phyloP scores from a whole-genome alignment of 2,329 filamentous ascomycete genomes.

The Paramyrothecium roridum region DNA sequence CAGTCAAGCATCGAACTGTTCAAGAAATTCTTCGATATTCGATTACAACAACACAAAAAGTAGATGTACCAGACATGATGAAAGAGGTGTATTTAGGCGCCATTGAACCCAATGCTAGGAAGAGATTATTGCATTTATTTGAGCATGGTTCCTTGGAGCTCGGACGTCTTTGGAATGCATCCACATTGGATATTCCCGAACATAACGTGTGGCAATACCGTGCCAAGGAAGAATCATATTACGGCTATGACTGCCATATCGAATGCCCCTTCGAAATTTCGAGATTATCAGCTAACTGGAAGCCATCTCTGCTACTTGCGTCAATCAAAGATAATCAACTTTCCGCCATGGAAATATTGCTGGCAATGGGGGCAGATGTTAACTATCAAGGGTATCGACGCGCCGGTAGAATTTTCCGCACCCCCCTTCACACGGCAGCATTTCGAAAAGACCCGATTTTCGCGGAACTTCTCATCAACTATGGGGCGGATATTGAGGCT shows the following conservation, averaged over 20 bases:
- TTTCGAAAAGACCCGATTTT: neutral
- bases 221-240: neutral
- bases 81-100: too few relatives aligned
- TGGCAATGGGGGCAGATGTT: neutral
- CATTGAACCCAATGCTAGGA: too few relatives aligned
- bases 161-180: neutral
- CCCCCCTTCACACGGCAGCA: neutral
- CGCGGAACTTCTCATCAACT: neutral
- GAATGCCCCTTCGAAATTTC: neutral
- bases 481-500: neutral
- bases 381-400: neutral
- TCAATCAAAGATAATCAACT: neutral
- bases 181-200: neutral
- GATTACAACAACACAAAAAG: too few relatives aligned
- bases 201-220: neutral
- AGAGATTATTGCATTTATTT: neutral
- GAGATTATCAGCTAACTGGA: neutral
- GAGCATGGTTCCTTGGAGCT: neutral
- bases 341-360: neutral
- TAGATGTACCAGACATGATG: too few relatives aligned
- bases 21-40: too few relatives aligned
- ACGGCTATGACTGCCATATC: neutral
- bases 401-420: too few relatives aligned
- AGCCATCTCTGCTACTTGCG: neutral
- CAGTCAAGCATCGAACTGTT: neutral